Evolutionary conservation across 2,329 filamentous ascomycete species (phyloP).

Genomic region (Rutstroemia sp.): DNA sequence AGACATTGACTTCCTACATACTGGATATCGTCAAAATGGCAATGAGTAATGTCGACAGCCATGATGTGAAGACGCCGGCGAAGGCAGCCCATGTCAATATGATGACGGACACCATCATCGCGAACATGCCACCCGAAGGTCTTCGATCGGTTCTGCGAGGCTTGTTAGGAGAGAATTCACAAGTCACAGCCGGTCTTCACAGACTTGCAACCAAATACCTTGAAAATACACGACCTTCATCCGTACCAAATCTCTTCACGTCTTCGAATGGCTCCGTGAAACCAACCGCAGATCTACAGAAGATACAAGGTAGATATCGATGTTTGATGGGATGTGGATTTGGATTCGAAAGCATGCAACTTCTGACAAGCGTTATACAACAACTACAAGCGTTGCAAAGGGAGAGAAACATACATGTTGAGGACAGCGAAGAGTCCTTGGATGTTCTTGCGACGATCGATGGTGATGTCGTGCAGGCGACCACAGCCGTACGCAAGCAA

Average conservation of each 20-base stretch:
- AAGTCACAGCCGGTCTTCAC: slow-evolving; percentile 31
- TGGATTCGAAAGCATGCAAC: slow-evolving; percentile 26
- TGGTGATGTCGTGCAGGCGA: slow-evolving; percentile 24
- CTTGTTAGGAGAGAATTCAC: slow-evolving; percentile 25
- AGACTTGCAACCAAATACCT: slow-evolving; percentile 27
- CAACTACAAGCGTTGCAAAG: slow-evolving; percentile 9
- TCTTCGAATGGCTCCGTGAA: neutral
- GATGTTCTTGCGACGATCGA: slow-evolving; percentile 29
- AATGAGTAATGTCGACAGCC: neutral
- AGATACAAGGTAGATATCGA: slow-evolving; percentile 23
- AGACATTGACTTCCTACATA: neutral
- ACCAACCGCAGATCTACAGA: slow-evolving; percentile 9
- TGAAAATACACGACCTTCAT: slow-evolving; percentile 17
- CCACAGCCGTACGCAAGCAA: slow-evolving; percentile 23
- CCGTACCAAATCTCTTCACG: slow-evolving; percentile 15
- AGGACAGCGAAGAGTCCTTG: slow-evolving; percentile 10
- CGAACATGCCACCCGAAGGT: slow-evolving; percentile 35
- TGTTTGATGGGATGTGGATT: slow-evolving; percentile 30
- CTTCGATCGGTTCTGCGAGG: slow-evolving; percentile 33
- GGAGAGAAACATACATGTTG: neutral
- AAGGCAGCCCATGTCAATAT: slow-evolving; percentile 37
- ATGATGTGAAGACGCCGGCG: slow-evolving; percentile 4
- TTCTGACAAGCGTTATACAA: slow-evolving; percentile 13
- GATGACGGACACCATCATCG: slow-evolving; percentile 40
- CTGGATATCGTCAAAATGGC: neutral